Base-by-base conservation (phyloP, 2,329 filamentous ascomycete genomes). In the Myriosclerotinia duriaeana region DNA sequence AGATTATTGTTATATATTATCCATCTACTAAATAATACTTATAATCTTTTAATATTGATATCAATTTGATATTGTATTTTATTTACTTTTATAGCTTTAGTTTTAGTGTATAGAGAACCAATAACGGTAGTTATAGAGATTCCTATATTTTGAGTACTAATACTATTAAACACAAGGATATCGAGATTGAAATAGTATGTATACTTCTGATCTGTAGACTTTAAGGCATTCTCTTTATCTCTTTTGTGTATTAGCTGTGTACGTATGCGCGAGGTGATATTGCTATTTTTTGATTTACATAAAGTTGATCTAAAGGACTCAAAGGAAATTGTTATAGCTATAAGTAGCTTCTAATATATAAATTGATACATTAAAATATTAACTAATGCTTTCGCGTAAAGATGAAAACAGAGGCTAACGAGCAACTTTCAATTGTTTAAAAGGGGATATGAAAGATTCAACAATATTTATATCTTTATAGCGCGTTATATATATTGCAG, bases 191-290 rank as follows among this genome's bases (percentile, higher is more conserved):
- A 56, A 20, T 56, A 56, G 17, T 36, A 36, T 11, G 54, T 36
- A 40, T 56, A 56, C 36, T 42, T 56, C 22, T 20, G 30, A 56
- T 56, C 54, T 11, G 54, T 56, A 22, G 46, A 50, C n/a, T 50
- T 50, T 0, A 50, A 12, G 14, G n/a, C 46, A 26, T 50, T 50
- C 46, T 50, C 46, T 50, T 50, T n/a, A 11, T 50, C 46, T 9
- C n/a, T 1, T 50, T 5, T 50, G 5, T 50, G n/a, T 22, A 9
- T 50, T 2, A 9, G 46, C 9, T n/a, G 46, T 9, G 46, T 50
- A 14, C n/a, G 46, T 11, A 26, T 50, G 9, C 20, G 54, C 20
- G 54, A 56, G 17, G 30, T n/a, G 17, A 40, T 42, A 56, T 17
- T 56, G 6, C 36, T 56, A 11, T 42, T n/a, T 20, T 56, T 56